phyloP scores from a whole-genome alignment of 2,329 filamentous ascomycete species.

The Penicillium sp. region DNA sequence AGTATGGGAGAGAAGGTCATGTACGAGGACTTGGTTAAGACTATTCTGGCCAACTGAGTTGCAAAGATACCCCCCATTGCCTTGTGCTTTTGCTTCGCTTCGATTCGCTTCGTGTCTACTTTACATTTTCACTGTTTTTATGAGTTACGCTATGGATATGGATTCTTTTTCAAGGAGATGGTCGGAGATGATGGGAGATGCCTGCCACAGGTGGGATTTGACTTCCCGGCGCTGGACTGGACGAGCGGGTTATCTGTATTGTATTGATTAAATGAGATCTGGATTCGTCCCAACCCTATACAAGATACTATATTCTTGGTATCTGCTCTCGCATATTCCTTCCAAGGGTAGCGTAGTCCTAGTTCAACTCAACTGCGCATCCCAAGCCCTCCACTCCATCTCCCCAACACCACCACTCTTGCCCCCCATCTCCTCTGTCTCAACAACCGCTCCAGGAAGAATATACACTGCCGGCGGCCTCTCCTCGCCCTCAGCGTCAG shows the following conservation, averaged over 20 bases:
- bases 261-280: too few relatives aligned
- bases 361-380: conserved; percentile 10
- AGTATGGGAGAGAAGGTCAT: conserved; percentile 95
- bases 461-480: conserved; percentile 60
- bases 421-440: conserved; percentile 60
- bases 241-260: too few relatives aligned
- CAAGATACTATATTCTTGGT: too few relatives aligned
- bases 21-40: conserved; percentile 88
- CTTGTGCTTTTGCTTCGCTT: conserved; percentile 1
- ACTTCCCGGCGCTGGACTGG: too few relatives aligned
- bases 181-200: too few relatives aligned
- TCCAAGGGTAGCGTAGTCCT: too few relatives aligned
- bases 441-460: conserved; percentile 62
- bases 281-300: too few relatives aligned
- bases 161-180: conserved; percentile 6
- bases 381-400: conserved; percentile 43
- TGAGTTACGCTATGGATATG: conserved; percentile 24
- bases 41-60: conserved; percentile 77
- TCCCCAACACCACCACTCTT: conserved; percentile 31
- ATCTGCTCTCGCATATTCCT: too few relatives aligned
- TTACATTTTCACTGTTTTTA: not conserved
- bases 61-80: too few relatives aligned
- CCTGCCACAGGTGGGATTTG: too few relatives aligned
- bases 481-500: conserved; percentile 28
- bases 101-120: not conserved